Evolutionary conservation across 2,329 filamentous ascomycete genomes (phyloP), one percentile per base, ranked within the genome.

Genomic region (Cordyceps cicadae): DNA sequence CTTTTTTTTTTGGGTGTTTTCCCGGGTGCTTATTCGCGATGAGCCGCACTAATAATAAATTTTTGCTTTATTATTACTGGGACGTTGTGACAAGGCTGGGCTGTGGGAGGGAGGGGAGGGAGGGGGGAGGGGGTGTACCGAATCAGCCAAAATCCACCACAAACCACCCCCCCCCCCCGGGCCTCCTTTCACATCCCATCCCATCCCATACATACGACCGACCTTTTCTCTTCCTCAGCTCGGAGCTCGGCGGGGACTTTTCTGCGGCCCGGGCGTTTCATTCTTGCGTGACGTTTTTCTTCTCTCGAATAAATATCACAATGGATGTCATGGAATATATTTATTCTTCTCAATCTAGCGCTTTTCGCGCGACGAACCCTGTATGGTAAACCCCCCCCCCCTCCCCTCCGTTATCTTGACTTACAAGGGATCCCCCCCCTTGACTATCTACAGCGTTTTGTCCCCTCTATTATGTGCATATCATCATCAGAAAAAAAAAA

Each of bases 311-410:
- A 37, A 26, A 26, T 48, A 39, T 4, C 48, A 39, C 19, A 24
- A 19, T 56, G 43, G 15, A 39, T 19, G 21, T 29, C n/a, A 56
- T 55, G 53, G 53, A 29, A 39, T 56, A 48, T 45, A 55, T 45
- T 45, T 24, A 24, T 24, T 24, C 24, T 48, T 56, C 54, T 56
- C 54, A 56, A 56, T 56, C 43, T 56, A 56, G 54, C 54, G 54
- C 54, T 43, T 12, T 19, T 17, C 24, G n/a, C n/a, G 41, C 54
- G 45, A 43, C n/a, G 2, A 7, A 43, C 5, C 39, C 15, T 41
- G 15, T 19, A 11, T 12, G 24, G 26, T 34, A 19, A 32, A 26
- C 26, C 54, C 24, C 26, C 19, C n/a, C n/a, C n/a, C n/a, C n/a
- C n/a, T n/a, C n/a, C n/a, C n/a, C n/a, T n/a, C 21, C 6, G 14